phyloP scores from a whole-genome alignment of 495 filamentous ascomycete species.

The Sporormia fimetaria region DNA sequence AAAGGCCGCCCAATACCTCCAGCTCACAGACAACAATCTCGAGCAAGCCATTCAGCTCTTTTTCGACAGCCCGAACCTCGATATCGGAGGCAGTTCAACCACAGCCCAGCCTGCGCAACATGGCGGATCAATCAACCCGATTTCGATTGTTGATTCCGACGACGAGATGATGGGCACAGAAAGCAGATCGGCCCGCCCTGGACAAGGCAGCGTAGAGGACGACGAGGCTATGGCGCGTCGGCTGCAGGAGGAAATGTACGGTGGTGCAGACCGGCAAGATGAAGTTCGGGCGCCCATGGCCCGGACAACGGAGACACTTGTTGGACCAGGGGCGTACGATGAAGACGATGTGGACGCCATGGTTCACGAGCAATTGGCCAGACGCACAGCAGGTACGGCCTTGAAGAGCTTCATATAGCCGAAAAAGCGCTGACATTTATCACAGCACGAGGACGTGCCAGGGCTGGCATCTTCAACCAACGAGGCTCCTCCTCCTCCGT shows the following conservation, averaged over 20 bases:
- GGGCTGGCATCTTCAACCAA: slow-evolving; percentile 79
- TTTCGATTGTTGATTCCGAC: slow-evolving; percentile 59
- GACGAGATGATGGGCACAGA: slow-evolving; percentile 33
- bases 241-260: slow-evolving; percentile 84
- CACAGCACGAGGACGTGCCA: slow-evolving; percentile 37
- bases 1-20: slow-evolving; percentile 65
- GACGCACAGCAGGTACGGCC: slow-evolving; percentile 28
- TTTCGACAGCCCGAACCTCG: slow-evolving; percentile 65
- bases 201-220: slow-evolving; percentile 44
- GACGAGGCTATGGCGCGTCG: slow-evolving; percentile 88
- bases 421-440: neutral
- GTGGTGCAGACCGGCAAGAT: slow-evolving; percentile 37
- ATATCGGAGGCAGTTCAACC: slow-evolving; percentile 37
- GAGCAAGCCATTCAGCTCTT: slow-evolving; percentile 81
- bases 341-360: slow-evolving; percentile 51
- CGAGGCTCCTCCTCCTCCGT: slow-evolving; percentile 49
- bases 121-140: slow-evolving; percentile 38
- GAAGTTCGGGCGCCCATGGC: slow-evolving; percentile 85
- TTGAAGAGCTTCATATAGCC: neutral
- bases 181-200: slow-evolving; percentile 4
- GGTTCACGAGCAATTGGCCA: slow-evolving; percentile 54
- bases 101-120: slow-evolving; percentile 8
- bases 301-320: slow-evolving; percentile 79
- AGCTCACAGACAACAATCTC: slow-evolving; percentile 67
- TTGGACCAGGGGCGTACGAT: slow-evolving; percentile 56